Evolutionary conservation across 345 rosid species (phyloP).

Genomic region (Xanthoceras sorbifolium): DNA sequence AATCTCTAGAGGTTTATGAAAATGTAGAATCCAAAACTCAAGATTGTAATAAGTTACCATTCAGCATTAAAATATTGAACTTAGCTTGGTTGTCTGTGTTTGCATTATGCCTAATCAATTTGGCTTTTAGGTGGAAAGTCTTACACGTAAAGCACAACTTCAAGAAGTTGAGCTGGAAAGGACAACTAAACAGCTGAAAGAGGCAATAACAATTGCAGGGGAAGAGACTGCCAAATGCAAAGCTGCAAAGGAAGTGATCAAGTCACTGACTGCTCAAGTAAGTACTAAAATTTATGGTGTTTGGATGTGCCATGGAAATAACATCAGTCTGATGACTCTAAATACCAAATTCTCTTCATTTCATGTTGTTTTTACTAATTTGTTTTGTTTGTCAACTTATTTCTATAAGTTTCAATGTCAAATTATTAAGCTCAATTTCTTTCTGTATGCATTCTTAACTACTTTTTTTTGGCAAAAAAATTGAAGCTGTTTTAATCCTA

Average conservation of each 20-base stretch:
- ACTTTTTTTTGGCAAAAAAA: background rate
- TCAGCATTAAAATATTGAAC: conserved; percentile 1
- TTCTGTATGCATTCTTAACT: conserved; percentile 4
- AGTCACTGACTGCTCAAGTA: conserved; percentile 97
- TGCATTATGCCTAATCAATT: conserved; percentile 24
- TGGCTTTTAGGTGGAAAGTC: conserved; percentile 80
- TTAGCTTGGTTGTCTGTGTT: conserved; percentile 18
- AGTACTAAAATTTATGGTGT: conserved; percentile 5
- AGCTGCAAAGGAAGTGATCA: conserved; percentile 99
- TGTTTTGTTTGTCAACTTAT: background rate
- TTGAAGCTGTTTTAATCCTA: background rate
- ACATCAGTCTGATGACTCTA: background rate
- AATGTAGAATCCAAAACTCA: background rate
- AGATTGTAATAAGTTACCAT: background rate
- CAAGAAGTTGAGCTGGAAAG: conserved; percentile 94
- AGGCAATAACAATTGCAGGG: conserved; percentile 78
- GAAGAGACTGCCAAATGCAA: conserved; percentile 94
- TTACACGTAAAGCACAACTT: conserved; percentile 72
- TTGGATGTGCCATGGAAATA: background rate
- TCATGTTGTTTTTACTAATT: background rate
- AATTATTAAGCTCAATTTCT: background rate
- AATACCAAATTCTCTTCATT: background rate
- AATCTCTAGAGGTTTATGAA: background rate
- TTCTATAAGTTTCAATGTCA: background rate
- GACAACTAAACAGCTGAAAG: conserved; percentile 83